Percentiles rank a stretch among this genome's conserved stretches.
These are phyloP conservation scores for Rhizomucor miehei DNA, from an alignment of 371 early-diverging fungal genomes.

Conservation along the genomic window DNA sequence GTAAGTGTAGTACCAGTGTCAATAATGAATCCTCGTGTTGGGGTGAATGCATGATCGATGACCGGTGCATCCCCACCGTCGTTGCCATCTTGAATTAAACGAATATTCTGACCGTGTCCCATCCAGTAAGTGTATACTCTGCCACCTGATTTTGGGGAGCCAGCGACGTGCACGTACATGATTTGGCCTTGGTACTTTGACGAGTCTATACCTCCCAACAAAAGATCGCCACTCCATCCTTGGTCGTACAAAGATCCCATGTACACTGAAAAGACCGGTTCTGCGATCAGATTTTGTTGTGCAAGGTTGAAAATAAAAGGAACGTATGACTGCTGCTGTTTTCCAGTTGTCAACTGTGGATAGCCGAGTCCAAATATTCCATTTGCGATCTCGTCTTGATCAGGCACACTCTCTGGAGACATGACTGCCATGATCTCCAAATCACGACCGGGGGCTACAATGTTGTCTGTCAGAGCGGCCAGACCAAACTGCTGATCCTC, in stretches of 20 bases:
- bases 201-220: constrained; percentile 54
- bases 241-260: constrained; percentile 16
- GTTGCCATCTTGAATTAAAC: constrained; percentile 2
- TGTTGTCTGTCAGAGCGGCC: constrained; percentile 41
- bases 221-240: constrained; percentile 41
- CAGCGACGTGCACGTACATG: constrained; percentile 14
- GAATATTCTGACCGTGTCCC: constrained; percentile 17
- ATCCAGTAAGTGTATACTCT: constrained; percentile 22
- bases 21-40: constrained; percentile 26
- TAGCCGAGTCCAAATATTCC: constrained; percentile 33
- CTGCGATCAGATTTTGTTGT: constrained; percentile 26
- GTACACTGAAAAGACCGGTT: constrained; percentile 39
- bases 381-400: constrained; percentile 13
- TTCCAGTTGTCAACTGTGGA: constrained; percentile 25
- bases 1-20: constrained; percentile 37
- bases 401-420: constrained; percentile 11
- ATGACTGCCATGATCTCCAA: neutral
- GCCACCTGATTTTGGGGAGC: neutral
- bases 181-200: constrained; percentile 19
- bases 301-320: constrained; percentile 31
- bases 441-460: constrained; percentile 47
- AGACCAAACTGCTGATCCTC: constrained; percentile 54
- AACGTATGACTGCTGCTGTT: constrained; percentile 7
- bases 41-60: neutral
- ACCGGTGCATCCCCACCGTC: neutral